A percentile compares a stretch with the other conserved stretches of the same genome.
Evolutionary conservation across 371 early-diverging fungal species (phyloP).

Genomic region (Apophysomyces variabilis): DNA sequence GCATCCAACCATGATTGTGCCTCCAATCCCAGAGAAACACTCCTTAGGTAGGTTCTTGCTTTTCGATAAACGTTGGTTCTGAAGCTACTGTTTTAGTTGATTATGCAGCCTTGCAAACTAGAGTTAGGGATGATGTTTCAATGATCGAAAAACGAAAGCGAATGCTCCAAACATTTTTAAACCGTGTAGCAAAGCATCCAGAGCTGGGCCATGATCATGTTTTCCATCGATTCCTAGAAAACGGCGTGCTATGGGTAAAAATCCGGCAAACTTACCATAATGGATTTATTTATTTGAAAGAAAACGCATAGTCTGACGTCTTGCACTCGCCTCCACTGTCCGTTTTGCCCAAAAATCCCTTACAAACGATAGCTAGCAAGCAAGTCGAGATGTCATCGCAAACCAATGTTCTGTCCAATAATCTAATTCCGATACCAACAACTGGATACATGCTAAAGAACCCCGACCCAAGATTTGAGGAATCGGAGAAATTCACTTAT

Average conservation of each 20-base stretch:
- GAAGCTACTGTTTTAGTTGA: conserved; percentile 59
- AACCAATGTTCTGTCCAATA: conserved; percentile 32
- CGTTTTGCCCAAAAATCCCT: conserved; percentile 61
- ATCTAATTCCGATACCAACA: conserved; percentile 63
- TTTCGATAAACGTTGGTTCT: background rate
- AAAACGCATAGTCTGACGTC: conserved; percentile 66
- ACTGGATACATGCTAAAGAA: conserved; percentile 61
- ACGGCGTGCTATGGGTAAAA: conserved; percentile 66
- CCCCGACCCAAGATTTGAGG: conserved; percentile 79
- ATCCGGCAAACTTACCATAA: background rate
- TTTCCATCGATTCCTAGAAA: conserved; percentile 86
- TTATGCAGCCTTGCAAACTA: conserved; percentile 83
- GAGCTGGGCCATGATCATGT: conserved; percentile 85
- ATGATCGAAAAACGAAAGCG: conserved; percentile 91
- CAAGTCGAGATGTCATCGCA: conserved; percentile 29
- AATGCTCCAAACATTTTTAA: conserved; percentile 93
- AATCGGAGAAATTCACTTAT: conserved; percentile 80
- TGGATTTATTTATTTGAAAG: background rate
- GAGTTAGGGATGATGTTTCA: conserved; percentile 88
- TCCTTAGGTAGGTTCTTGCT: conserved; percentile 64
- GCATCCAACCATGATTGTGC: conserved; percentile 88
- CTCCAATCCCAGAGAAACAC: conserved; percentile 98
- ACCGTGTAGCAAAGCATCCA: conserved; percentile 87
- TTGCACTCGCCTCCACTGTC: conserved; percentile 58
- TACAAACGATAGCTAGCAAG: conserved; percentile 50